Evolutionary conservation across 352 stramenopile species (phyloP), one percentile per base, ranked within the genome.

Genomic region (Pythium brachiatum): DNA sequence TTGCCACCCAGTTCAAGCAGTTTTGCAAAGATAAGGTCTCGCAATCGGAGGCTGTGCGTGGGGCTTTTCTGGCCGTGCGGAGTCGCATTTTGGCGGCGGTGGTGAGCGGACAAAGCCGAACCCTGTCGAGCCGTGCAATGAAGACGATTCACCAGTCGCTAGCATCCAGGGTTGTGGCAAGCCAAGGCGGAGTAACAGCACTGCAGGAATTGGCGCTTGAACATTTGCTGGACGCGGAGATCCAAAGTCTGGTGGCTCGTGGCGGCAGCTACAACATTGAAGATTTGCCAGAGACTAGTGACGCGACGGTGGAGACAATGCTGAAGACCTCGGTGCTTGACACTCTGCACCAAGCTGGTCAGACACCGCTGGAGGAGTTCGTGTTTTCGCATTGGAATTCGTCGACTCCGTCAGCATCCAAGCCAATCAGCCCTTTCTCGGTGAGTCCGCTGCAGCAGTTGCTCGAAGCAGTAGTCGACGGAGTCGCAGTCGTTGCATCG

Each of bases 391-490:
- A 71, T 2, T 91, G 82, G 82, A 78, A 62, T 12, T 61, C 25
- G 7, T 29, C 23, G 0, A 27, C 27, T 20, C 36, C 25, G 0
- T 36, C 29, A 7, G 53, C 52, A 16, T 62, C 39, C 29, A 62
- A 34, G 44, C 18, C 52, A 26, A 32, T 7, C 21, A 23, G 3
- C 20, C 23, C 13, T 27, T 48, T 48, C 18, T 18, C 41, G 18
- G 41, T 48, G 29, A 89, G 72, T 29, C 73, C 78, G 4, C 34
- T 92, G 2, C 76, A 79, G 18, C 62, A 63, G n/a, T 75, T 90
- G 15, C 70, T 94, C 32, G 85, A 90, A 38, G 48, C 71, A 1
- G 84, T 90, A 18, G 70, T 74, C 2, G 83, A 92, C 46, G 78
- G 78, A 0, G 71, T 94, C 29, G 60, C 69, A 3, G 60, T 63